Evolutionary conservation across 75 land plant genomes (phyloP).

Genomic region (Larix kaempferi): DNA sequence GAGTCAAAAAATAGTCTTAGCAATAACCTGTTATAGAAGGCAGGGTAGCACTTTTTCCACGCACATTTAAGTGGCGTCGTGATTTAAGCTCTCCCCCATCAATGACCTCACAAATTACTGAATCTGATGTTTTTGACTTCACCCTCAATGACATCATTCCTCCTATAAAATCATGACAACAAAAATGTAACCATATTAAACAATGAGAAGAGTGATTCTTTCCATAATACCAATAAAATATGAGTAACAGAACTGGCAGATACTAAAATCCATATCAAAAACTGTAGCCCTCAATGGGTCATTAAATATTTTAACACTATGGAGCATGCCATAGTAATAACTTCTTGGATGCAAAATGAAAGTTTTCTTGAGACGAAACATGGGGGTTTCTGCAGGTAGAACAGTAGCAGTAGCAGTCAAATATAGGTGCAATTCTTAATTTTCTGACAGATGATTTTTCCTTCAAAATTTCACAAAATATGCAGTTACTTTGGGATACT

Average conservation of each 20-base stretch:
- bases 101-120: constrained; percentile 73
- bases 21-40: constrained; percentile 89
- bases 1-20: constrained; percentile 1
- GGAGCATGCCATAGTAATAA: neutral
- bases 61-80: constrained; percentile 93
- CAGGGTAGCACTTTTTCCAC: constrained; percentile 95
- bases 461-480: no score
- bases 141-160: constrained; percentile 97
- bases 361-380: no score
- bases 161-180: constrained; percentile 32
- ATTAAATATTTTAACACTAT: neutral
- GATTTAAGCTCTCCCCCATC: constrained; percentile 98
- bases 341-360: neutral
- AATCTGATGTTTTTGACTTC: constrained; percentile 78
- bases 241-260: neutral
- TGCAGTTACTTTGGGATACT: no score
- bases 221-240: neutral
- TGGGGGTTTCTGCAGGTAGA: neutral
- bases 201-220: neutral
- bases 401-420: neutral
- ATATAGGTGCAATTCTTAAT: neutral
- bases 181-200: constrained; percentile 3
- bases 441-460: no score
- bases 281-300: neutral
- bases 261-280: neutral